These are phyloP conservation scores for Hortaea werneckii DNA, from an alignment of 2,329 filamentous ascomycete species.

Conservation along the genomic window DNA sequence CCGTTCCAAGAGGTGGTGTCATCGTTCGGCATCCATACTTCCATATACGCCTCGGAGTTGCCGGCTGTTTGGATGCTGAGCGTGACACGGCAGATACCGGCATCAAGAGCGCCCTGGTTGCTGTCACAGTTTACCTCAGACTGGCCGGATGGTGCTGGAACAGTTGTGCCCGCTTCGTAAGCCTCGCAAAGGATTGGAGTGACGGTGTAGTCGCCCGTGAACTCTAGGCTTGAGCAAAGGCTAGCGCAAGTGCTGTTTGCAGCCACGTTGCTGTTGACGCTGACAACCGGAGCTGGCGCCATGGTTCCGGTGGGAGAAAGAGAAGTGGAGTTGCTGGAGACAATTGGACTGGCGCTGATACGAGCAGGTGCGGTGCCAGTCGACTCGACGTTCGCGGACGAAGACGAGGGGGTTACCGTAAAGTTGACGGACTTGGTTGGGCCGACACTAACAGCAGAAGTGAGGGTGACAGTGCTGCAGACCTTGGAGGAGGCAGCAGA, in stretches of 20 bases:
- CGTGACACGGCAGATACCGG: conserved; percentile 32
- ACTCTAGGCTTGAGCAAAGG: conserved; percentile 15
- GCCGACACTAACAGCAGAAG: neutral
- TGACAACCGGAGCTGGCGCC: neutral
- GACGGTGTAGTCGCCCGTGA: conserved; percentile 11
- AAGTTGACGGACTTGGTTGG: neutral
- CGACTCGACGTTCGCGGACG: neutral
- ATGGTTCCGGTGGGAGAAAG: conserved; percentile 11
- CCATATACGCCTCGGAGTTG: conserved; percentile 32
- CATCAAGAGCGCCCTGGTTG: conserved; percentile 9
- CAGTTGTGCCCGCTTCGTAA: conserved; percentile 14
- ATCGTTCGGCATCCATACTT: conserved; percentile 35
- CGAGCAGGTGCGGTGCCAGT: neutral
- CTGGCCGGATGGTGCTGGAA: conserved; percentile 15
- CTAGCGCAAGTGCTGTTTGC: conserved; percentile 6
- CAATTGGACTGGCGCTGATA: neutral
- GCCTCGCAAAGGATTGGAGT: conserved; percentile 14
- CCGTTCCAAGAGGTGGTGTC: conserved; percentile 21
- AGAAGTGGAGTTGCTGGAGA: neutral
- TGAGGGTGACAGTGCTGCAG: neutral
- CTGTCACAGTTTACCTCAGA: conserved; percentile 14
- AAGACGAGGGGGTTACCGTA: neutral
- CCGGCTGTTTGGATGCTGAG: conserved; percentile 31
- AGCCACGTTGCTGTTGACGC: neutral
- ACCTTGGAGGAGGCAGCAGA: neutral